Conservation (phyloP, 2,329 filamentous ascomycete species). For the Cercospora citrullina region DNA sequence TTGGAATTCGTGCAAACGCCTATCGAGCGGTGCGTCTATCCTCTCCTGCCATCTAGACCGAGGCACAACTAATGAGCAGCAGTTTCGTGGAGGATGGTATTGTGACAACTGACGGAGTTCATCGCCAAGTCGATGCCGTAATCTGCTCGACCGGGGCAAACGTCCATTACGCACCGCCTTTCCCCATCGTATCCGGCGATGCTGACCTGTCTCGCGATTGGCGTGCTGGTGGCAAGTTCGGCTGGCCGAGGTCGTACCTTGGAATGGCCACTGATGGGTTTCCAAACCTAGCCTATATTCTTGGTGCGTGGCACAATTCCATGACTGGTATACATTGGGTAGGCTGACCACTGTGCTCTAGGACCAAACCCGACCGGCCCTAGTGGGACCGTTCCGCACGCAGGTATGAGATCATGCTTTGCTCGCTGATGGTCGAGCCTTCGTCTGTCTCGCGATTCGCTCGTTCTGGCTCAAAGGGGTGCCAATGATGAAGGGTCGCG, state of each 20-base stretch:
- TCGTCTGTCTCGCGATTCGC: neutral
- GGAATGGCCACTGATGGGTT: constrained; percentile 30
- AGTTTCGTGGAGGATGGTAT: constrained; percentile 44
- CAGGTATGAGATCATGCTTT: constrained; percentile 26
- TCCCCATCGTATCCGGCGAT: constrained; percentile 33
- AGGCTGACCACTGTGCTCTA: constrained; percentile 2
- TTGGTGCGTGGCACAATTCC: constrained; percentile 19
- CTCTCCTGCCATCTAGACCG: neutral
- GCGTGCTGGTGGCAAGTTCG: constrained; percentile 40
- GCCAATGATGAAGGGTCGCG: neutral
- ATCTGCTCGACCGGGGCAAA: constrained; percentile 49
- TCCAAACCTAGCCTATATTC: constrained; percentile 31
- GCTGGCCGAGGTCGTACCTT: constrained; percentile 35
- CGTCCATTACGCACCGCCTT: constrained; percentile 38
- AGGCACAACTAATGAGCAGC: neutral
- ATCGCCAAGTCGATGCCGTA: constrained; percentile 43
- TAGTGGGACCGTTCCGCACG: constrained; percentile 45
- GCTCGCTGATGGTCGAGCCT: neutral
- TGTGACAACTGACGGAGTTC: constrained; percentile 43
- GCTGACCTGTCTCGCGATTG: constrained; percentile 35
- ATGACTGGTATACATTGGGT: neutral
- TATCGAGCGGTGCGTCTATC: constrained; percentile 36
- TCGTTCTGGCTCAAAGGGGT: neutral
- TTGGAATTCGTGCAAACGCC: constrained; percentile 47
- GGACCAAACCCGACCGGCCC: constrained; percentile 28